Evolutionary conservation across 331 rosid genomes (phyloP).

Genomic region (Dryas integrifolia): DNA sequence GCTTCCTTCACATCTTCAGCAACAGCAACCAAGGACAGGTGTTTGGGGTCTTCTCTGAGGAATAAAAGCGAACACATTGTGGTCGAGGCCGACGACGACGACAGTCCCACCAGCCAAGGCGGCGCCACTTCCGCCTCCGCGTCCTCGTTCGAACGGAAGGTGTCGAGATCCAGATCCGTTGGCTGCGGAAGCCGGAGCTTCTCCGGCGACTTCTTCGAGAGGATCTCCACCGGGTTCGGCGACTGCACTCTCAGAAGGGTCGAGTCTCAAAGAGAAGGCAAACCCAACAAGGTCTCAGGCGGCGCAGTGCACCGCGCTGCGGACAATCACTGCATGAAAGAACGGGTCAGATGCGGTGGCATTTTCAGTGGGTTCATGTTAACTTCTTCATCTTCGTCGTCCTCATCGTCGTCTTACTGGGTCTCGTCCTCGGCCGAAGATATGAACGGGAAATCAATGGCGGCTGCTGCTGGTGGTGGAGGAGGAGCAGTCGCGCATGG

Average conservation of each 20-base stretch:
- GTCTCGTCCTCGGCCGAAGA: conserved; percentile 65
- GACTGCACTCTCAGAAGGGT: conserved; percentile 88
- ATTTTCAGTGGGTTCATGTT: conserved; percentile 81
- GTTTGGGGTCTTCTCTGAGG: conserved; percentile 38
- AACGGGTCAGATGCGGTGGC: conserved; percentile 76
- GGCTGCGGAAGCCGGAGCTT: conserved; percentile 97
- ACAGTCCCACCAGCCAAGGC: conserved; percentile 38
- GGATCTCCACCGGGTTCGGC: conserved; percentile 96
- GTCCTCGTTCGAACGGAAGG: conserved; percentile 81
- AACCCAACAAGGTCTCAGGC: conserved; percentile 26
- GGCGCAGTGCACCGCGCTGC: conserved; percentile 18
- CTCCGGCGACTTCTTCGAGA: conserved; percentile 87
- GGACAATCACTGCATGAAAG: conserved; percentile 61
- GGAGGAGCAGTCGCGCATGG: conserved; percentile 38
- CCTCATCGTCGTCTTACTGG: conserved; percentile 70
- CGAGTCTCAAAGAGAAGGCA: conserved; percentile 88
- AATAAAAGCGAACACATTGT: conserved; percentile 34
- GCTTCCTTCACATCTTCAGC: conserved; percentile 24
- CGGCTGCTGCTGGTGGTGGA: background rate
- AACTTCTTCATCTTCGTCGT: conserved; percentile 67
- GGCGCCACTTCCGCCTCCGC: conserved; percentile 34
- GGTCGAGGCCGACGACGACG: conserved; percentile 42
- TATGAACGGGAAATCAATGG: conserved; percentile 34
- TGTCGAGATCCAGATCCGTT: conserved; percentile 92
- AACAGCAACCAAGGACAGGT: conserved; percentile 29